Evolutionary conservation across 2,329 filamentous ascomycete species (phyloP).

Genomic region (Microsporum audouinii): DNA sequence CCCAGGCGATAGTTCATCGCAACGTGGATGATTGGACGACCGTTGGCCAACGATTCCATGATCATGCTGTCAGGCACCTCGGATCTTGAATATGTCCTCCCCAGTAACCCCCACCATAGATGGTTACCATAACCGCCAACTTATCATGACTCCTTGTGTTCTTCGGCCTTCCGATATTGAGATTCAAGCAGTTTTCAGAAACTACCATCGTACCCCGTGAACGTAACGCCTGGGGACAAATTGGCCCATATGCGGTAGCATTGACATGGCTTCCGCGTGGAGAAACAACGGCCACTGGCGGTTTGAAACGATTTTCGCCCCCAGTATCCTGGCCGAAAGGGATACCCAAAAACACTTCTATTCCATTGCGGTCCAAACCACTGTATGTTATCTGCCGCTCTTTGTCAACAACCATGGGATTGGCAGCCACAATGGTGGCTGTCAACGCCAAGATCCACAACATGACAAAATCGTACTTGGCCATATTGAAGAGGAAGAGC

Average conservation of each 20-base stretch:
- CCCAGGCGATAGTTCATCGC: conserved; percentile 67
- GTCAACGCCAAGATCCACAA: background rate
- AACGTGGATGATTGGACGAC: conserved; percentile 61
- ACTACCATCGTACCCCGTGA: background rate
- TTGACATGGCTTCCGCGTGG: background rate
- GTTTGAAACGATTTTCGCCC: conserved; percentile 8
- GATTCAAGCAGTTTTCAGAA: conserved; percentile 51
- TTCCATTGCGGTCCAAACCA: conserved; percentile 1
- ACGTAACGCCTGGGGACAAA: conserved; percentile 1
- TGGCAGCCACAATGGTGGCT: background rate
- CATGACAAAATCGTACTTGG: background rate
- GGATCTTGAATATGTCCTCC: conserved; percentile 4
- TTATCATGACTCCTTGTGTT: conserved; percentile 43
- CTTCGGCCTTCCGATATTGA: conserved; percentile 49
- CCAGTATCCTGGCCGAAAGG: conserved; percentile 5
- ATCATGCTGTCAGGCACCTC: conserved; percentile 22
- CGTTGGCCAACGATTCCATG: conserved; percentile 32
- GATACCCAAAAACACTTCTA: conserved; percentile 6
- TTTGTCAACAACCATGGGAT: background rate
- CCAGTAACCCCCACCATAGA: conserved; percentile 40
- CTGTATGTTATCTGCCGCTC: conserved; percentile 1
- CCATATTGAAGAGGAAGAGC: background rate
- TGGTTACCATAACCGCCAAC: conserved; percentile 59
- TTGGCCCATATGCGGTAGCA: conserved; percentile 2
- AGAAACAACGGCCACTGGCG: background rate